These are phyloP conservation scores for Gymnopilus dilepis DNA, from an alignment of 768 basidiomycete genomes.

Conservation along the genomic window DNA sequence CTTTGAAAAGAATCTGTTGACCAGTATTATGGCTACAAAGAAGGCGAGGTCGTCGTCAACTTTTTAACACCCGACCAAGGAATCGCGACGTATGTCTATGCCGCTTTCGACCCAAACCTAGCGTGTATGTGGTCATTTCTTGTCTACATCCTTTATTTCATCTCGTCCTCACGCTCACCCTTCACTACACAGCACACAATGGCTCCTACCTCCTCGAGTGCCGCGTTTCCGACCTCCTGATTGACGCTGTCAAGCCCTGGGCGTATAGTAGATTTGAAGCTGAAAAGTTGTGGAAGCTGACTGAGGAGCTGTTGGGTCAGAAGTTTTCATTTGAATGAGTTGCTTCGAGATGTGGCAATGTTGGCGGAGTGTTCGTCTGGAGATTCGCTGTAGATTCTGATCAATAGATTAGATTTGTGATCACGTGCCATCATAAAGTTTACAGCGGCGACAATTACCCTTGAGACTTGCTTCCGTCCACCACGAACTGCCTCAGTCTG, in stretches of 20 bases:
- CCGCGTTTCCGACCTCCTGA: background rate
- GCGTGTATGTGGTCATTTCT: no score
- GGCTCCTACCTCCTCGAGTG: background rate
- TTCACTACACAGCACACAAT: background rate
- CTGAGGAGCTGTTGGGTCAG: background rate
- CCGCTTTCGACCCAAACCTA: background rate
- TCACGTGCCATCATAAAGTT: no score
- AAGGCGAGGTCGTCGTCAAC: background rate
- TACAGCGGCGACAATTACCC: no score
- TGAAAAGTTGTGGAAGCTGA: background rate
- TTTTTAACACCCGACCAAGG: background rate
- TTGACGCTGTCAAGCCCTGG: background rate
- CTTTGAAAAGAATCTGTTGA: background rate
- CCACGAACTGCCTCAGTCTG: no score
- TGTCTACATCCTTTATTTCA: no score
- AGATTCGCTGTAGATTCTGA: no score
- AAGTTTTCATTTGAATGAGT: no score
- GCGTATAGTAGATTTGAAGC: background rate
- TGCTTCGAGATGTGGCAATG: no score
- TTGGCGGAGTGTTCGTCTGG: no score
- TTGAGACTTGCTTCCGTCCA: no score
- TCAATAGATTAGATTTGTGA: no score
- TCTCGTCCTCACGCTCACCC: no score
- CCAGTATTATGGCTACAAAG: background rate
- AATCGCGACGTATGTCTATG: background rate